A percentile compares a stretch with the other conserved stretches of the same genome.
Conservation (phyloP, 805 yeast genomes). For the Blastobotrys parvus region DNA sequence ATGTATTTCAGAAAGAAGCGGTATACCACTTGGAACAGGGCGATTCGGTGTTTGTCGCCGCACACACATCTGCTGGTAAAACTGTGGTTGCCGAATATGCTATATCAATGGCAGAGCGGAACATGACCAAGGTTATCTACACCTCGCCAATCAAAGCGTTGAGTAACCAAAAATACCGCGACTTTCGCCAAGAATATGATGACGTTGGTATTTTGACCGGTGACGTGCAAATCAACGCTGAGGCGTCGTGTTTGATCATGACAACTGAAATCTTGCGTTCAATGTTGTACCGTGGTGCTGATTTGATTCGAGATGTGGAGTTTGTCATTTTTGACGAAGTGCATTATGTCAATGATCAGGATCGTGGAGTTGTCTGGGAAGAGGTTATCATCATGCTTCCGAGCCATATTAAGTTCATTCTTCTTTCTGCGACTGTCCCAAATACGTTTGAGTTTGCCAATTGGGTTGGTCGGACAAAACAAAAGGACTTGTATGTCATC, state of each 20-base stretch:
- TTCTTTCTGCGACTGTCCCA: constrained; percentile 97
- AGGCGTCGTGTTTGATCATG: constrained; percentile 93
- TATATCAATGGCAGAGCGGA: constrained; percentile 90
- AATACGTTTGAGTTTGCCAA: constrained; percentile 95
- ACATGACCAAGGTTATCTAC: constrained; percentile 94
- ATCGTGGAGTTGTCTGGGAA: constrained; percentile 99
- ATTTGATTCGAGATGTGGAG: constrained; percentile 91
- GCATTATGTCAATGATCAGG: constrained; percentile 93
- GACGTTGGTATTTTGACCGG: constrained; percentile 96
- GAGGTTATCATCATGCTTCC: constrained; percentile 97
- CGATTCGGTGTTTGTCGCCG: constrained; percentile 97
- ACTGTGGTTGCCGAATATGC: constrained; percentile 98
- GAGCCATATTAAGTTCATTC: constrained; percentile 85
- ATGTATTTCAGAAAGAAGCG: constrained; percentile 94
- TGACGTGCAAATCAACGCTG: constrained; percentile 95
- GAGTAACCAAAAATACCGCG: constrained; percentile 85
- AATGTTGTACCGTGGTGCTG: constrained; percentile 96
- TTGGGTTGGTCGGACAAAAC: constrained; percentile 97
- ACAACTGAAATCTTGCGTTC: constrained; percentile 93
- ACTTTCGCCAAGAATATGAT: constrained; percentile 69
- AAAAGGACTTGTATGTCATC: constrained; percentile 90
- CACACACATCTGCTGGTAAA: constrained; percentile 98
- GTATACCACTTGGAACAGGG: constrained; percentile 94
- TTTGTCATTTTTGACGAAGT: constrained; percentile 97
- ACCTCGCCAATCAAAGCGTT: constrained; percentile 93